phyloP scores from a whole-genome alignment of 2,329 filamentous ascomycete species.

The Hymenoscyphus occultus region DNA sequence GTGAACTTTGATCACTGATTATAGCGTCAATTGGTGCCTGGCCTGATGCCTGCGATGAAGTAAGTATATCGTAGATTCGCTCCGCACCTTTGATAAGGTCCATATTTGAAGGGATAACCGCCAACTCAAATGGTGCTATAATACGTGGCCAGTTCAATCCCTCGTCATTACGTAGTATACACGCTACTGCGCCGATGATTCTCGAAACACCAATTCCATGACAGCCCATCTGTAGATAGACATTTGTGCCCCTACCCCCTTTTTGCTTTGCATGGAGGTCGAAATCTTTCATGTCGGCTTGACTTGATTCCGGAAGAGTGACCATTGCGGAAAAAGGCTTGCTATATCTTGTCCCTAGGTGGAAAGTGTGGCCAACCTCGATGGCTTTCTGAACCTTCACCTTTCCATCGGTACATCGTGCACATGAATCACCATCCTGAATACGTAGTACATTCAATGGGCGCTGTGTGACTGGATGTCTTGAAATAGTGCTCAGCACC shows the following conservation, averaged over 20 bases:
- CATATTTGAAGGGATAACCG: constrained; percentile 43
- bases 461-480: constrained; percentile 39
- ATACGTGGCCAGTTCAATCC: constrained; percentile 85
- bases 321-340: constrained; percentile 67
- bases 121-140: constrained; percentile 80
- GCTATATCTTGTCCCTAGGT: constrained; percentile 87
- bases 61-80: constrained; percentile 62
- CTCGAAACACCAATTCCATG: constrained; percentile 93
- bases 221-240: constrained; percentile 82
- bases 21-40: constrained; percentile 55
- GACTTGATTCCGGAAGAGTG: constrained; percentile 39
- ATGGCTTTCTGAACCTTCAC: constrained; percentile 71
- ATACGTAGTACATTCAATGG: constrained; percentile 64
- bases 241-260: too few relatives aligned
- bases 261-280: not conserved
- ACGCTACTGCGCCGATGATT: constrained; percentile 81
- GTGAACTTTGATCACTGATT: constrained; percentile 67
- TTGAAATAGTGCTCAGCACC: constrained; percentile 24
- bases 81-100: constrained; percentile 42
- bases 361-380: constrained; percentile 93
- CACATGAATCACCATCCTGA: constrained; percentile 67
- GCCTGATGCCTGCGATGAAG: constrained; percentile 9
- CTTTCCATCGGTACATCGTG: constrained; percentile 61
- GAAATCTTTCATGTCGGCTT: constrained; percentile 14
- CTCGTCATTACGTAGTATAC: constrained; percentile 65